Percentiles rank a stretch among this genome's conserved stretches.
These are phyloP conservation scores for Alternaria infectoria DNA, from an alignment of 2,329 filamentous ascomycete species.

Conservation along the genomic window DNA sequence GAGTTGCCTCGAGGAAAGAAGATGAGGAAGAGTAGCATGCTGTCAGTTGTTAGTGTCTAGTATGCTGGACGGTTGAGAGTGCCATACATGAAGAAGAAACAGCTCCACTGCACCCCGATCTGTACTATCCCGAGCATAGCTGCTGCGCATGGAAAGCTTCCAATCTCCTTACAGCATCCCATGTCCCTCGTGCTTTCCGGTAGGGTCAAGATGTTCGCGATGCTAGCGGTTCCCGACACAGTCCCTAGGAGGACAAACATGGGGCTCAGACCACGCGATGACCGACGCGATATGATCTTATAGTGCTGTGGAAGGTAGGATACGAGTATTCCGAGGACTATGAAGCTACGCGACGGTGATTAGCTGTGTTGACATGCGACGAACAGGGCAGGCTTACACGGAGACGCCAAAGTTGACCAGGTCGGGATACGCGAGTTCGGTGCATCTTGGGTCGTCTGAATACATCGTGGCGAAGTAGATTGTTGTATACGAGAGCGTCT, in stretches of 20 bases:
- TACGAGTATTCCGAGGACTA: constrained; percentile 84
- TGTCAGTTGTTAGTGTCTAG: constrained; percentile 49
- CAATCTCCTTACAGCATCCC: constrained; percentile 82
- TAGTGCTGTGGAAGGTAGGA: constrained; percentile 96
- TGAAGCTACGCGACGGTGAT: constrained; percentile 58
- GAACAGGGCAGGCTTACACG: constrained; percentile 50
- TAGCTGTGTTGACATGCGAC: constrained; percentile 11
- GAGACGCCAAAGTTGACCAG: constrained; percentile 61
- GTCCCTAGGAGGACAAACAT: constrained; percentile 95
- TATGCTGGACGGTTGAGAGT: neutral
- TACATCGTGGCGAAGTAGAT: constrained; percentile 13
- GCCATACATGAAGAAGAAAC: constrained; percentile 84
- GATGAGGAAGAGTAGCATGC: constrained; percentile 89
- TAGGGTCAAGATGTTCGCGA: constrained; percentile 90
- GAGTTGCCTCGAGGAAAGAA: constrained; percentile 70
- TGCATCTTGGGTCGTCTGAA: constrained; percentile 48
- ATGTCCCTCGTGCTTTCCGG: constrained; percentile 84
- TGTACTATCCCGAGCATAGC: constrained; percentile 88
- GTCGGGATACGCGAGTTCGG: constrained; percentile 59
- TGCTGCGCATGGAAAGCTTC: constrained; percentile 80
- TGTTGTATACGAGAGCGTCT: neutral
- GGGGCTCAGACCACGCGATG: constrained; percentile 92
- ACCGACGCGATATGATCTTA: constrained; percentile 84
- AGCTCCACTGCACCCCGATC: constrained; percentile 89
- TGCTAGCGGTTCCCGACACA: constrained; percentile 84